Percentiles rank a stretch among this genome's conserved stretches.
Conservation (phyloP, 208 protist species). For the Acanthamoeba healyi region DNA sequence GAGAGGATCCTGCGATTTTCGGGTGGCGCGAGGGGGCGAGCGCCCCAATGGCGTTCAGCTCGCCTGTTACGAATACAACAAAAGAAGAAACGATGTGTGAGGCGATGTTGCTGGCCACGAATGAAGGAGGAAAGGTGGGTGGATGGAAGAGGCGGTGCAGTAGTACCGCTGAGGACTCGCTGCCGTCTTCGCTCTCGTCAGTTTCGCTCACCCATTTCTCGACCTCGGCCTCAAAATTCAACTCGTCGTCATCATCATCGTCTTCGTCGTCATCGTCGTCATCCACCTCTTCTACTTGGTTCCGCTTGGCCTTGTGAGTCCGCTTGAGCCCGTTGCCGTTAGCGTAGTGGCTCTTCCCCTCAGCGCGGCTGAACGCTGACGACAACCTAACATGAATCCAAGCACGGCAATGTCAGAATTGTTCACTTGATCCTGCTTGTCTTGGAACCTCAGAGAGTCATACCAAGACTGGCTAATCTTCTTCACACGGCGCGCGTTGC, state of each 20-base stretch:
- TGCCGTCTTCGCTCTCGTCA: slow-evolving; percentile 31
- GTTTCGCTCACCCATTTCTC: slow-evolving; percentile 65
- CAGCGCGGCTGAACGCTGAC: not conserved
- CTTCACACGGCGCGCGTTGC: slow-evolving; percentile 34
- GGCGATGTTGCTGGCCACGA: no score
- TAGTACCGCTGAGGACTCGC: not conserved
- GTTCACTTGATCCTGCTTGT: no score
- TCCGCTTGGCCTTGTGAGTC: not conserved
- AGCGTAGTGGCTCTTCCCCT: not conserved
- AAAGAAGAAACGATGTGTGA: no score
- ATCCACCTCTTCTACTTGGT: not conserved
- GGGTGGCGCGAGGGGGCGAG: no score
- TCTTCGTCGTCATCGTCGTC: not conserved
- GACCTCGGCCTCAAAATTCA: slow-evolving; percentile 20
- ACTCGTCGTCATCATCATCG: slow-evolving; percentile 20
- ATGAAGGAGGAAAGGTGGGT: not conserved
- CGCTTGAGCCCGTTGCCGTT: not conserved
- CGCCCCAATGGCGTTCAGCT: no score
- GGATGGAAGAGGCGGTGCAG: not conserved
- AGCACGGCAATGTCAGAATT: no score
- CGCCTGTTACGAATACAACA: no score
- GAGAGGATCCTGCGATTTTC: no score
- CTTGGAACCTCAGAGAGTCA: not conserved
- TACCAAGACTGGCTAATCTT: slow-evolving; percentile 64
- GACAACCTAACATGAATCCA: not conserved